Conservation (phyloP, 1,139 yeast genomes). For the Schizosaccharomyces versatilis region DNA sequence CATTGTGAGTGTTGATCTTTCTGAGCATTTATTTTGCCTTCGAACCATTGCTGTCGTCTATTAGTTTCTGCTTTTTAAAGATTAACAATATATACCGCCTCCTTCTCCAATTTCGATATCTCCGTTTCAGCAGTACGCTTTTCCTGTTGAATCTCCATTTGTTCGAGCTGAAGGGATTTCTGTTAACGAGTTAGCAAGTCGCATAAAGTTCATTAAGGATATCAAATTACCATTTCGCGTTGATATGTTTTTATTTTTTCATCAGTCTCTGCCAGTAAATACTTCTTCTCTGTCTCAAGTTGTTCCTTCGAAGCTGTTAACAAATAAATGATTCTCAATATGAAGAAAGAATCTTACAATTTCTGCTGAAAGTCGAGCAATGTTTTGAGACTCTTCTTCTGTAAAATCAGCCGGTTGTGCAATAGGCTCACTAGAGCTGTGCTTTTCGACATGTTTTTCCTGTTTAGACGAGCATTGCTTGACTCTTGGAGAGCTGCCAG, state of each 20-base stretch:
- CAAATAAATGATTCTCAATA: background rate
- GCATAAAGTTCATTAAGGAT: too few species aligned
- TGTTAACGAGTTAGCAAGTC: background rate
- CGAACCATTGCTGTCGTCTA: too few species aligned
- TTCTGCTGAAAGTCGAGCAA: background rate
- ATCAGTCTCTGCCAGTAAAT: background rate
- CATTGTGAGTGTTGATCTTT: too few species aligned
- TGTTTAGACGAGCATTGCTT: too few species aligned
- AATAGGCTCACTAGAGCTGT: background rate
- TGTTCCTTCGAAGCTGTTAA: background rate
- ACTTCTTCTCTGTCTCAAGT: background rate
- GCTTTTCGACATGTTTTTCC: background rate
- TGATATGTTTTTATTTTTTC: background rate
- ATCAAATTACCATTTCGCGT: background rate
- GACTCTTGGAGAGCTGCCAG: too few species aligned
- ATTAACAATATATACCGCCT: background rate
- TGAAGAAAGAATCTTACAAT: background rate
- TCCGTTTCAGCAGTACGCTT: background rate
- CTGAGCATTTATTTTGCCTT: too few species aligned
- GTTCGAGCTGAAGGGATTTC: background rate
- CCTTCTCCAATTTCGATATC: background rate
- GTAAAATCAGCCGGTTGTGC: background rate
- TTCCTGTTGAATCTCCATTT: background rate
- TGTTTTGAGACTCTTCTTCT: background rate
- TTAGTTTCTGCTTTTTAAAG: too few species aligned